Percentiles rank a stretch among this genome's conserved stretches.
These are phyloP conservation scores for Ustilago cynodontis DNA, from an alignment of 1,284 basidiomycete genomes.

Conservation along the genomic window DNA sequence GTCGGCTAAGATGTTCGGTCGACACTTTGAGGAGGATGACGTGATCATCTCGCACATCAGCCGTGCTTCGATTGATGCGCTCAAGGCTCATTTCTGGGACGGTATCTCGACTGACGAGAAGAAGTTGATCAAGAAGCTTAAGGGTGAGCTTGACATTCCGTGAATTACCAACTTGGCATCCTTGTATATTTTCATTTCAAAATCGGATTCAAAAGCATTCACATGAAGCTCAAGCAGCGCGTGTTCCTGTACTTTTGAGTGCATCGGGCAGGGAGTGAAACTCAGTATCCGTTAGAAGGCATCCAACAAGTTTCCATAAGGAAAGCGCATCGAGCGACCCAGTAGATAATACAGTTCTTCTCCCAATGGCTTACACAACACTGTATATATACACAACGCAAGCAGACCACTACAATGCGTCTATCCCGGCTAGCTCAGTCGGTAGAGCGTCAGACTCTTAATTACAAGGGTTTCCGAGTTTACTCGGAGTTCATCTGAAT, in stretches of 20 bases:
- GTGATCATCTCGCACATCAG: constrained; percentile 91
- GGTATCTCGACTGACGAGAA: constrained; percentile 94
- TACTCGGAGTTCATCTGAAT: constrained; percentile 58
- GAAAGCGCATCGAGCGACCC: no score
- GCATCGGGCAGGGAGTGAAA: no score
- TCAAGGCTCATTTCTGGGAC: constrained; percentile 84
- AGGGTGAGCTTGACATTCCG: constrained; percentile 78
- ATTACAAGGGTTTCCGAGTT: constrained; percentile 49
- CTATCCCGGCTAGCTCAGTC: constrained; percentile 70
- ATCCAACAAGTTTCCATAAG: no score
- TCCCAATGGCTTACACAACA: no score
- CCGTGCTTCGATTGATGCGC: constrained; percentile 85
- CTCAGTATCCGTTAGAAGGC: no score
- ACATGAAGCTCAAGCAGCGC: background rate
- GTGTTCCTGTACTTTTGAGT: background rate
- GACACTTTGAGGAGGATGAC: constrained; percentile 96
- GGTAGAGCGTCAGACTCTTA: constrained; percentile 71
- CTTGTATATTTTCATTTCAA: background rate
- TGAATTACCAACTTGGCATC: constrained; percentile 20
- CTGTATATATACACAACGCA: background rate
- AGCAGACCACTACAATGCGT: background rate
- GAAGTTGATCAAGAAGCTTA: constrained; percentile 91
- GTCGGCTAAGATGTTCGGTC: constrained; percentile 80
- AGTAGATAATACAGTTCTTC: no score
- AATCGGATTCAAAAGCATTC: background rate